These are phyloP conservation scores for Dictyophora rubrovolvata DNA, from an alignment of 768 basidiomycete genomes.

Conservation along the genomic window DNA sequence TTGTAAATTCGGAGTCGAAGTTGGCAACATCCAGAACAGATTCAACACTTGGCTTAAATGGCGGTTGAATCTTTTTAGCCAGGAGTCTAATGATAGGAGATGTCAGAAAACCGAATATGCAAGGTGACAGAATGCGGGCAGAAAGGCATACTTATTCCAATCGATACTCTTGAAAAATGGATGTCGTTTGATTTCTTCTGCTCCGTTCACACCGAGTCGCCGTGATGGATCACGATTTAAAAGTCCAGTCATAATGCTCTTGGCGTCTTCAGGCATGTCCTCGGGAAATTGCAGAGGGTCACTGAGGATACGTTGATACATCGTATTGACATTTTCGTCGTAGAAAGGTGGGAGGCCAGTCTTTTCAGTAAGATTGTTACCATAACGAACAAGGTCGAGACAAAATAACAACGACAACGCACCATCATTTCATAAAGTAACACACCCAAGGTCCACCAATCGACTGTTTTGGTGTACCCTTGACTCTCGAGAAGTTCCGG, in stretches of 20 bases:
- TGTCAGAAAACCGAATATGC: not conserved
- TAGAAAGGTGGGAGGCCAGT: conserved; percentile 97
- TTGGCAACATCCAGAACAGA: conserved; percentile 91
- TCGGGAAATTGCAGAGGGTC: conserved; percentile 89
- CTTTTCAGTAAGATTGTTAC: conserved; percentile 26
- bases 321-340: conserved; percentile 96
- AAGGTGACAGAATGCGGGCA: not conserved
- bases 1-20: conserved; percentile 97
- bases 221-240: conserved; percentile 80
- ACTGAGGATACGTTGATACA: conserved; percentile 91
- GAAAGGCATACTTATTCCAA: conserved; percentile 46
- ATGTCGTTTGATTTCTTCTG: conserved; percentile 92
- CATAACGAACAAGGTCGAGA: conserved; percentile 11
- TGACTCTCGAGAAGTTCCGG: conserved; percentile 94
- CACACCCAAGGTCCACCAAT: conserved; percentile 98
- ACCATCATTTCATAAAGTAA: conserved; percentile 97
- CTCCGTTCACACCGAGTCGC: conserved; percentile 85
- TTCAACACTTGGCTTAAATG: conserved; percentile 96
- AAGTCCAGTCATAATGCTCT: conserved; percentile 79
- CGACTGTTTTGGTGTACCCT: conserved; percentile 96
- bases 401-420: conserved; percentile 11
- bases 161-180: conserved; percentile 95
- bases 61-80: conserved; percentile 92
- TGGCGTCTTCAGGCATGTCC: conserved; percentile 81
- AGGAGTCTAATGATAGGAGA: conserved; percentile 40